A percentile compares a stretch with the other conserved stretches of the same genome.
These are phyloP conservation scores for Yamadazyma sp. DNA, from an alignment of 805 yeast species.

Conservation along the genomic window DNA sequence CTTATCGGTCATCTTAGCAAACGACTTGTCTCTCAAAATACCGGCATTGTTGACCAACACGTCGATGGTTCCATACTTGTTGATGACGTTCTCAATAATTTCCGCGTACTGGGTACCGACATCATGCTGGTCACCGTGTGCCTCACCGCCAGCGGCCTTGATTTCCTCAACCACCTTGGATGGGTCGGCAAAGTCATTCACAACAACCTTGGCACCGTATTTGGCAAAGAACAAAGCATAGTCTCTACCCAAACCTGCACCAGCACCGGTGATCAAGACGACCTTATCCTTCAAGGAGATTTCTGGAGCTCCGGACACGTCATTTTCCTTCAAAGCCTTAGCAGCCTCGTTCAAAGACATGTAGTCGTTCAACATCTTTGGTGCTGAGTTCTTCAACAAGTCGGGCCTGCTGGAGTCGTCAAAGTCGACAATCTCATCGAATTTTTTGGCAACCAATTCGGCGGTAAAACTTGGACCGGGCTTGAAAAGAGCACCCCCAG, in stretches of 20 bases:
- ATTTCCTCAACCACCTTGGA: conserved; percentile 73
- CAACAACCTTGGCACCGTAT: conserved; percentile 93
- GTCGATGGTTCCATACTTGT: conserved; percentile 79
- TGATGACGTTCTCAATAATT: conserved; percentile 75
- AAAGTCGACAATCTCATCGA: conserved; percentile 63
- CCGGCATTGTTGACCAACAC: conserved; percentile 93
- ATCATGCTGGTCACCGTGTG: conserved; percentile 81
- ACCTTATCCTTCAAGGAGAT: conserved; percentile 78
- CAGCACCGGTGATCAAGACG: conserved; percentile 92
- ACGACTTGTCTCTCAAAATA: conserved; percentile 84
- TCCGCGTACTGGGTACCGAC: conserved; percentile 73
- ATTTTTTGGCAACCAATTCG: conserved; percentile 71
- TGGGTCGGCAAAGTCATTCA: conserved; percentile 85
- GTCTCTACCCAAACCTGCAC: conserved; percentile 89
- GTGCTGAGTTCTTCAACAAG: conserved; percentile 59
- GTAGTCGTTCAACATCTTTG: conserved; percentile 72
- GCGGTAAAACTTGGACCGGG: conserved; percentile 80
- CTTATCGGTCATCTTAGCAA: conserved; percentile 75
- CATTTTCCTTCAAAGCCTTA: conserved; percentile 51
- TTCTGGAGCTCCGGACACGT: conserved; percentile 36
- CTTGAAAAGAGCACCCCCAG: conserved; percentile 80
- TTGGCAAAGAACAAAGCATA: conserved; percentile 83
- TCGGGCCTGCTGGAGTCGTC: conserved; percentile 52
- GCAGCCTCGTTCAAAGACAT: conserved; percentile 54
- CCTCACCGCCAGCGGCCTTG: conserved; percentile 67